Conservation (phyloP, 2,329 filamentous ascomycete genomes). For the Botrytis fragariae region DNA sequence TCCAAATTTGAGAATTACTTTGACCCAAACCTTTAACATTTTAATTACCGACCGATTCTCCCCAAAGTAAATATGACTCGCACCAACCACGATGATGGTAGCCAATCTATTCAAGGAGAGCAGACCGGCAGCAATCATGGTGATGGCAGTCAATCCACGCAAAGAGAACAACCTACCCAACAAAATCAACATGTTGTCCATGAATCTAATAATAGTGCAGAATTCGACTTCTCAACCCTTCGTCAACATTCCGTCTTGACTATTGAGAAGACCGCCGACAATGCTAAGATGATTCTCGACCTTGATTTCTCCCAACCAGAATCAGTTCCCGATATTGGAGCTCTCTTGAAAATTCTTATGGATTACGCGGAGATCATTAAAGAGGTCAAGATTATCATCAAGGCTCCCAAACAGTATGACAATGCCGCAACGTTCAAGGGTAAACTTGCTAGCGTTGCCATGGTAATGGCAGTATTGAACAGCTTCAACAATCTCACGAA, state of each 20-base stretch:
- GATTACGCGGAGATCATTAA: not conserved
- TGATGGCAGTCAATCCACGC: no score
- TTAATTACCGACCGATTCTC: not conserved
- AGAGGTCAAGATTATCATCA: not conserved
- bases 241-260: not conserved
- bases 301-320: not conserved
- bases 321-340: not conserved
- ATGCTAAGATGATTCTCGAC: not conserved
- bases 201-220: not conserved
- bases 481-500: not conserved
- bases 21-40: not conserved
- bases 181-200: not conserved
- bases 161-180: not conserved
- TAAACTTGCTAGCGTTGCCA: not conserved
- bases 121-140: not conserved
- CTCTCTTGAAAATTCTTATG: not conserved
- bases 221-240: not conserved
- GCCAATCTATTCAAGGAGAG: not conserved
- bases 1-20: not conserved
- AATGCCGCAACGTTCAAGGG: not conserved
- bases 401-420: not conserved
- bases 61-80: not conserved
- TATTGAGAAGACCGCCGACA: not conserved
- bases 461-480: not conserved
- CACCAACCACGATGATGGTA: not conserved